phyloP scores from a whole-genome alignment of 2,329 filamentous ascomycete genomes.

The Pyricularia sp. region DNA sequence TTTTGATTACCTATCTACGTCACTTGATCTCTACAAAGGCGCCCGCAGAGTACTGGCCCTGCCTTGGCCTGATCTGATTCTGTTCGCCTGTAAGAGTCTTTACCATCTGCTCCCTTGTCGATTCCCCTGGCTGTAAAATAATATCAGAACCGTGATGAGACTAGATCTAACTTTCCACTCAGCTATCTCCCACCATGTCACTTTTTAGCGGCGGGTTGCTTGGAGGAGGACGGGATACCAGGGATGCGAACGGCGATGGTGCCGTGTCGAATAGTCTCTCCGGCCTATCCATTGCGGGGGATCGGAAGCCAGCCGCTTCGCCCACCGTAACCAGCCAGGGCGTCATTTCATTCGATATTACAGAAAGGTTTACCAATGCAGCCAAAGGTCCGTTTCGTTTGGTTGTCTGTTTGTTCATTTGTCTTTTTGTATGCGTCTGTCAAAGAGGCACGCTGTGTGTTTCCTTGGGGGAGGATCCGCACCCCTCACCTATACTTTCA shows the following conservation, averaged over 20 bases:
- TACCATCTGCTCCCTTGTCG: not conserved
- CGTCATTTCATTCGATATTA: slow-evolving; percentile 49
- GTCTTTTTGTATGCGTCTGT: not conserved
- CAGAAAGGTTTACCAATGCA: slow-evolving; percentile 42
- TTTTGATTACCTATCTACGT: not conserved
- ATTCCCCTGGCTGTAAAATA: not conserved
- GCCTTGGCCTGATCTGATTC: not conserved
- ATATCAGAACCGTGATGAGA: not conserved
- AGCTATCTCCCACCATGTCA: not conserved
- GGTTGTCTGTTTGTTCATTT: slow-evolving; percentile 5
- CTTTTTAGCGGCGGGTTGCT: not conserved
- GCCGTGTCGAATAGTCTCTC: not conserved
- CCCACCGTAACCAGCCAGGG: slow-evolving; percentile 35
- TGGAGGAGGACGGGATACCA: not conserved
- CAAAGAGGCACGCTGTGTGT: not conserved
- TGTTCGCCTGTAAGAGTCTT: not conserved
- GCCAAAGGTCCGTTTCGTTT: slow-evolving; percentile 34
- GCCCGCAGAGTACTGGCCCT: not conserved
- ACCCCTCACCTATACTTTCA: not conserved
- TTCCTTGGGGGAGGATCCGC: not conserved
- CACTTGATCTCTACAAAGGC: not conserved
- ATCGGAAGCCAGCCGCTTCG: slow-evolving; percentile 19
- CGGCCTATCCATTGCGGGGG: not conserved
- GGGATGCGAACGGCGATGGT: not conserved
- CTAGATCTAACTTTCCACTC: not conserved